Percentiles rank a stretch among this genome's conserved stretches.
These are phyloP conservation scores for Petrea volubilis DNA, from an alignment of 257 asterid genomes.

Conservation along the genomic window DNA sequence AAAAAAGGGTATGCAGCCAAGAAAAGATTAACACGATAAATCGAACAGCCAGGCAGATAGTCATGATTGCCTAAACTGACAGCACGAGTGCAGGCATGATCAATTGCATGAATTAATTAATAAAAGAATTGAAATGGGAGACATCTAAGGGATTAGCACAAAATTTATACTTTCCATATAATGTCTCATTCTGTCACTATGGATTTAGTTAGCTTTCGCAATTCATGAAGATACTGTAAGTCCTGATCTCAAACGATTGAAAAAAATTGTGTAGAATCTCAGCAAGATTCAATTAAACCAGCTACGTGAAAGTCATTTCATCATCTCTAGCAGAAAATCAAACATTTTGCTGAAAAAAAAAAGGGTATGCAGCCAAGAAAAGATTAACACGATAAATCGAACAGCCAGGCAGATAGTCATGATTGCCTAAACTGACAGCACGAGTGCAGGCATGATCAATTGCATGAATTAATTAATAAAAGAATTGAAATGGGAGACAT, in stretches of 20 bases:
- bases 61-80: background rate
- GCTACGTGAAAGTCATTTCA: conserved; percentile 10
- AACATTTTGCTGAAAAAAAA: background rate
- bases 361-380: background rate
- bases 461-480: background rate
- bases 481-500: too few species aligned
- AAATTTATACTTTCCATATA: too few species aligned
- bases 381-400: background rate
- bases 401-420: background rate
- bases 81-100: background rate
- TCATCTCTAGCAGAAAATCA: background rate
- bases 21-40: background rate
- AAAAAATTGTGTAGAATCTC: conserved; percentile 23
- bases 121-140: too few species aligned
- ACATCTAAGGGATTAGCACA: too few species aligned
- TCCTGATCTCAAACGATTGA: conserved; percentile 39
- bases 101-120: background rate
- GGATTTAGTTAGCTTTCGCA: background rate
- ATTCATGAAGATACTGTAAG: background rate
- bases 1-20: background rate
- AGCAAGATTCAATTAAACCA: conserved; percentile 31
- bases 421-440: background rate
- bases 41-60: background rate
- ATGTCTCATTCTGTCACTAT: background rate
- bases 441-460: background rate